These are phyloP conservation scores for Kodamaea sp. DNA, from an alignment of 1,139 yeast genomes.

Conservation along the genomic window DNA sequence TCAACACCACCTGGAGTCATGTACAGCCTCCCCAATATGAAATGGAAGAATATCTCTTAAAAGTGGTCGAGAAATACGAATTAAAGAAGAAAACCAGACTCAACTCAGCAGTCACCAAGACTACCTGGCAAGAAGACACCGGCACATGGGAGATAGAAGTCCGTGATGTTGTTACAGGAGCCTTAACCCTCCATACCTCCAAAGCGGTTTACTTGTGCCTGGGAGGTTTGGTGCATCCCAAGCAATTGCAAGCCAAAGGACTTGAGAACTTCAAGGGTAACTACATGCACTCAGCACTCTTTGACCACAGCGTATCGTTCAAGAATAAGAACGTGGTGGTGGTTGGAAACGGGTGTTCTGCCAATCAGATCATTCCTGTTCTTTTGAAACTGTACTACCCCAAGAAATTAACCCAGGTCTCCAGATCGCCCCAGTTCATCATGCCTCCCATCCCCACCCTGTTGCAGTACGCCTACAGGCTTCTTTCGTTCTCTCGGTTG, in stretches of 20 bases:
- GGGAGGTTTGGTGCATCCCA: conserved; percentile 44
- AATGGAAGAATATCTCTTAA: conserved; percentile 46
- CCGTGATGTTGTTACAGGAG: conserved; percentile 37
- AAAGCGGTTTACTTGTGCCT: conserved; percentile 34
- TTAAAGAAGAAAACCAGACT: conserved; percentile 33
- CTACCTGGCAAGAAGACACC: conserved; percentile 31
- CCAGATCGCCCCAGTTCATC: conserved; percentile 41
- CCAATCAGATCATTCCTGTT: conserved; percentile 25
- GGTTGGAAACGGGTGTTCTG: conserved; percentile 27
- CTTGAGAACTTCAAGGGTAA: conserved; percentile 45
- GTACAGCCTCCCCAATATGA: conserved; percentile 51
- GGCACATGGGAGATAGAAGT: conserved; percentile 41
- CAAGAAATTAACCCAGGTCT: conserved; percentile 33
- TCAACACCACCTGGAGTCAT: conserved; percentile 46
- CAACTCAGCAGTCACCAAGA: conserved; percentile 28
- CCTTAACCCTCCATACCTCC: conserved; percentile 23
- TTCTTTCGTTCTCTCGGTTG: conserved; percentile 26
- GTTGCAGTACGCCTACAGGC: conserved; percentile 23
- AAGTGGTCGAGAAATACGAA: conserved; percentile 37
- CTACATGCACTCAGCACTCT: conserved; percentile 50
- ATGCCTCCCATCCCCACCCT: conserved; percentile 39
- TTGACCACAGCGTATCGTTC: conserved; percentile 44
- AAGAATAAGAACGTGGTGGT: conserved; percentile 24
- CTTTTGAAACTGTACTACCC: conserved; percentile 32
- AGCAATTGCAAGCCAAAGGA: conserved; percentile 33